phyloP scores from a whole-genome alignment of 768 basidiomycete species.

The Lactarius evosmus region DNA sequence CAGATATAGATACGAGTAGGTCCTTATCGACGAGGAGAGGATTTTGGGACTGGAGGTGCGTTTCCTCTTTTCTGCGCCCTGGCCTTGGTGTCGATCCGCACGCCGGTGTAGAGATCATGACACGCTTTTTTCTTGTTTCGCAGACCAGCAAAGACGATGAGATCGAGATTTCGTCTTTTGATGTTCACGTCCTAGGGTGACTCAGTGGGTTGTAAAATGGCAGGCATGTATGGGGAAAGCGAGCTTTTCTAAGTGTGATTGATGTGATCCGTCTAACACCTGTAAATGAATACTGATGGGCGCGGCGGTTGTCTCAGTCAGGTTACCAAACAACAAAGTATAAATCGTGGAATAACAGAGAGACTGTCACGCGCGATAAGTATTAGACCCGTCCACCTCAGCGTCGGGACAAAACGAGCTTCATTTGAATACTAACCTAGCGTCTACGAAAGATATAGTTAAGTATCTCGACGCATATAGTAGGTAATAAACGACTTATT shows the following conservation, averaged over 20 bases:
- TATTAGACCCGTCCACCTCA: no score
- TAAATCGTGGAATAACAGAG: no score
- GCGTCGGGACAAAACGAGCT: no score
- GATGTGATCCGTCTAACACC: not conserved
- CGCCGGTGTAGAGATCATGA: not conserved
- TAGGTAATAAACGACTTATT: no score
- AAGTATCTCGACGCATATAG: no score
- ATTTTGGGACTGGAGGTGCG: constrained; percentile 33
- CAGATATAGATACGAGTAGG: constrained; percentile 29
- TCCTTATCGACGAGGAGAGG: constrained; percentile 34
- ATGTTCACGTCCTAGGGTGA: constrained; percentile 23
- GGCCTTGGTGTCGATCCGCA: not conserved
- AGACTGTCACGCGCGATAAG: no score
- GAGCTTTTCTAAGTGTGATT: not conserved
- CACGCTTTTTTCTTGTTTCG: not conserved
- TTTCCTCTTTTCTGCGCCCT: not conserved
- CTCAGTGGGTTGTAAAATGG: not conserved
- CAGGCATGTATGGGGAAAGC: not conserved
- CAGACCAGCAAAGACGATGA: constrained; percentile 18
- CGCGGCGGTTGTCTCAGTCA: not conserved
- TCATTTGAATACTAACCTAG: no score
- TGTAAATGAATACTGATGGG: not conserved
- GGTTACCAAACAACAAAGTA: no score
- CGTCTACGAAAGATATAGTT: no score
- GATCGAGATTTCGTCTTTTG: constrained; percentile 20